A percentile compares a stretch with the other conserved stretches of the same genome.
Conservation (phyloP, 2,329 filamentous ascomycete genomes). For the Stagonosporopsis tanaceti region DNA sequence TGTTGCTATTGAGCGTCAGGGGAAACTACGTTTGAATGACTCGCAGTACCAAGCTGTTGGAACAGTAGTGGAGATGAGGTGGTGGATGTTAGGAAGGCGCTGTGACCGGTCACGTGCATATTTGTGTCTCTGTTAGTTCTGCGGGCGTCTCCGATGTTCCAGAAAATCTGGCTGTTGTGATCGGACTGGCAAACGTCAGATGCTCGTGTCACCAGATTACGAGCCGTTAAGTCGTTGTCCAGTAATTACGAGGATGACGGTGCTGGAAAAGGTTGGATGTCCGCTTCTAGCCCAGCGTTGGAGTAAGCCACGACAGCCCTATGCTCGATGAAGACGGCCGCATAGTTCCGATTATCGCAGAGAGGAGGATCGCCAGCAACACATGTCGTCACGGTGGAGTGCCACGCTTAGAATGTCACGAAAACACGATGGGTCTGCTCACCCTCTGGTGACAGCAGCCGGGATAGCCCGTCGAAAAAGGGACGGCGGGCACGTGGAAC, state of each 20-base stretch:
- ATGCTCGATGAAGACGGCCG: slow-evolving; percentile 5
- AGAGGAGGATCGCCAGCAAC: slow-evolving; percentile 18
- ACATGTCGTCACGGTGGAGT: slow-evolving; percentile 28
- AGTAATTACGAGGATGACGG: slow-evolving; percentile 6
- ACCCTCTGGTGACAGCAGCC: slow-evolving; percentile 22
- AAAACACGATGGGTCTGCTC: slow-evolving; percentile 18
- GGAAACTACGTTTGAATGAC: slow-evolving; percentile 12
- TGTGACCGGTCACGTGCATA: slow-evolving; percentile 6
- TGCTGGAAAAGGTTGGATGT: slow-evolving; percentile 1
- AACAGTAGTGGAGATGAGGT: slow-evolving; percentile 8
- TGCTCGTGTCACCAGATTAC: slow-evolving; percentile 11
- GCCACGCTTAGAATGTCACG: slow-evolving; percentile 4
- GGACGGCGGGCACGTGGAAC: slow-evolving; percentile 28
- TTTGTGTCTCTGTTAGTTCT: not conserved
- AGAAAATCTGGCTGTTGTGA: slow-evolving; percentile 1
- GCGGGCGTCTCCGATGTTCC: not conserved
- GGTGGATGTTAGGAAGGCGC: not conserved
- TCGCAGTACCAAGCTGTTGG: slow-evolving; percentile 16
- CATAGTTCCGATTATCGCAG: slow-evolving; percentile 8
- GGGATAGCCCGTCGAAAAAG: slow-evolving; percentile 23
- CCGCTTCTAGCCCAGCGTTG: slow-evolving; percentile 7
- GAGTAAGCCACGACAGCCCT: slow-evolving; percentile 9
- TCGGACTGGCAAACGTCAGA: slow-evolving; percentile 1
- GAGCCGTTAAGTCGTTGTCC: not conserved
- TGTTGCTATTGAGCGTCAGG: slow-evolving; percentile 11